Conservation (phyloP, 2,329 filamentous ascomycete genomes). For the Colletotrichum sp. region DNA sequence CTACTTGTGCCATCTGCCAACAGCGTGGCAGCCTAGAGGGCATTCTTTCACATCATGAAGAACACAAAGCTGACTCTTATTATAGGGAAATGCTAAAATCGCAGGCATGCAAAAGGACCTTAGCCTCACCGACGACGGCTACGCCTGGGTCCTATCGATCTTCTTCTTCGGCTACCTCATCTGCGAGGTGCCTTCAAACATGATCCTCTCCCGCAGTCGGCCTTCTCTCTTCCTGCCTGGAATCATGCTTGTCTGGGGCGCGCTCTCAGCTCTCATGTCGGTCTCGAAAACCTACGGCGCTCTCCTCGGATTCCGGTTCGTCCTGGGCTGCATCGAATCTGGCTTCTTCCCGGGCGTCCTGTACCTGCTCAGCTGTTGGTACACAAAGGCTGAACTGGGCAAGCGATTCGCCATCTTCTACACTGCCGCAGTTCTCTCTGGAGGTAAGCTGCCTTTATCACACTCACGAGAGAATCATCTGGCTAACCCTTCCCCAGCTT, state of each 20-base stretch:
- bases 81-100: slow-evolving; percentile 51
- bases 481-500: slow-evolving; percentile 34
- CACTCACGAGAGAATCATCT: background rate
- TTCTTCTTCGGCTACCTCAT: slow-evolving; percentile 59
- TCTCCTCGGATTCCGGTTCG: slow-evolving; percentile 47
- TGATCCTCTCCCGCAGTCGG: slow-evolving; percentile 51
- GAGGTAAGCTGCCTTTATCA: background rate
- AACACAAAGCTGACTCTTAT: background rate
- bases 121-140: slow-evolving; percentile 49
- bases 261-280: slow-evolving; percentile 53
- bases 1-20: background rate
- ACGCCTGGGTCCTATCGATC: slow-evolving; percentile 54
- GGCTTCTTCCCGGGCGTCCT: slow-evolving; percentile 58
- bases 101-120: slow-evolving; percentile 54
- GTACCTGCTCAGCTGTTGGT: slow-evolving; percentile 60
- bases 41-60: background rate
- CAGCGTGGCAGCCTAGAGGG: background rate
- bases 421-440: slow-evolving; percentile 56
- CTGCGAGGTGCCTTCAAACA: slow-evolving; percentile 58
- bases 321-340: slow-evolving; percentile 55
- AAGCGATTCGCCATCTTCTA: slow-evolving; percentile 64
- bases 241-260: slow-evolving; percentile 56
- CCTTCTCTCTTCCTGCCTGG: slow-evolving; percentile 54
- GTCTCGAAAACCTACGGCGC: slow-evolving; percentile 49
- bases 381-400: slow-evolving; percentile 40